phyloP scores from a whole-genome alignment of 331 rosid species.

The Telfairia occidentalis region DNA sequence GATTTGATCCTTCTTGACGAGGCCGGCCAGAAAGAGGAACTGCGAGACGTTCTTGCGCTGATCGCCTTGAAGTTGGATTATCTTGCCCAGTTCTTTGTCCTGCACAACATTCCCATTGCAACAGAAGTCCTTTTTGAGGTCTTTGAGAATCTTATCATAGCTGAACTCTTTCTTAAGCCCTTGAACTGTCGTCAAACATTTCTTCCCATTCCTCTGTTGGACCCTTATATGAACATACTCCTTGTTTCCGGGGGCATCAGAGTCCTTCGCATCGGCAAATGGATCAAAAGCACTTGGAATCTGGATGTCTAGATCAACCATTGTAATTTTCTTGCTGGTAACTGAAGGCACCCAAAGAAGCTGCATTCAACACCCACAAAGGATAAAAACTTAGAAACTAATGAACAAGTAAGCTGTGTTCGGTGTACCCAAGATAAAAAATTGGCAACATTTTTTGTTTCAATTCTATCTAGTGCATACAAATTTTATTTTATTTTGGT shows the following conservation, averaged over 20 bases:
- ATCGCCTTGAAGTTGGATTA: conserved; percentile 84
- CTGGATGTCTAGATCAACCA: conserved; percentile 72
- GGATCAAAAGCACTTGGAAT: conserved; percentile 69
- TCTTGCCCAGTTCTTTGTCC: conserved; percentile 69
- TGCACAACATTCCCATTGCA: conserved; percentile 94
- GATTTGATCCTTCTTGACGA: conserved; percentile 54
- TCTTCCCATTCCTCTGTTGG: conserved; percentile 84
- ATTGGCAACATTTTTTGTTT: too few relatives aligned
- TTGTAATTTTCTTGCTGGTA: conserved; percentile 44
- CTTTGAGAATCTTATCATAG: conserved; percentile 79
- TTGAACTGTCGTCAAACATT: conserved; percentile 79
- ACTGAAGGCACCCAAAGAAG: conserved; percentile 27
- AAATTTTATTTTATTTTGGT: too few relatives aligned
- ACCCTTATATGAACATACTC: conserved; percentile 65
- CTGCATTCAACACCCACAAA: conserved; percentile 11
- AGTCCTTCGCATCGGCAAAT: conserved; percentile 47
- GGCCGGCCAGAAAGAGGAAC: conserved; percentile 42
- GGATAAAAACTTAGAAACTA: not conserved
- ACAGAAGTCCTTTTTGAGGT: conserved; percentile 71
- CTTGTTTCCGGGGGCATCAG: conserved; percentile 65
- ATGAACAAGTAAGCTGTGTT: too few relatives aligned
- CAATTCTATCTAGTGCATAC: too few relatives aligned
- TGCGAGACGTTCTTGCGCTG: conserved; percentile 74
- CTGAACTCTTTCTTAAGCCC: conserved; percentile 67
- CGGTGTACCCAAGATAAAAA: too few relatives aligned